A percentile compares a stretch with the other conserved stretches of the same genome.
Evolutionary conservation across 164 flowering plant species (phyloP).

Genomic region (Piper betle): DNA sequence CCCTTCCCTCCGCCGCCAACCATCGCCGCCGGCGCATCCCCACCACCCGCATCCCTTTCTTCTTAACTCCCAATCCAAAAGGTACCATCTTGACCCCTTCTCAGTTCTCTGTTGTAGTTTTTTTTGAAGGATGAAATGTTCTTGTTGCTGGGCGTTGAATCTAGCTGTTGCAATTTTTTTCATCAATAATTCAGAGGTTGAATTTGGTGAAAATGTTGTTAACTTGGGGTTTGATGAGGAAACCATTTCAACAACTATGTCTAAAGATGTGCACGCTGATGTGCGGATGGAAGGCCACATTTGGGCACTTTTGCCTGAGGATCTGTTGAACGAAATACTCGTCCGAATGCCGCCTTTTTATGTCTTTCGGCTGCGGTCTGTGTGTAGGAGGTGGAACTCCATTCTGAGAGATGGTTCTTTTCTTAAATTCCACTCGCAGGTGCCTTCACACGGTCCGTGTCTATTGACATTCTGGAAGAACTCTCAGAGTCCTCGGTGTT

Average conservation of each 20-base stretch:
- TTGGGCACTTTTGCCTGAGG: slow-evolving; percentile 93
- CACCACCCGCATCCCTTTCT: no score
- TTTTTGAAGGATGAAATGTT: no score
- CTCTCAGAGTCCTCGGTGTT: slow-evolving; percentile 57
- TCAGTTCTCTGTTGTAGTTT: no score
- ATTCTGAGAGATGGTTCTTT: slow-evolving; percentile 70
- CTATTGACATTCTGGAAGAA: slow-evolving; percentile 83
- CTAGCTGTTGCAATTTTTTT: no score
- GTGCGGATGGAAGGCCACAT: slow-evolving; percentile 87
- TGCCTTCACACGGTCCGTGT: slow-evolving; percentile 88
- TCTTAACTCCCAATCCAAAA: no score
- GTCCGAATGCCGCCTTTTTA: slow-evolving; percentile 89
- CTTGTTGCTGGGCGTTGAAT: no score
- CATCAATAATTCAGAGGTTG: no score
- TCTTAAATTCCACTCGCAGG: slow-evolving; percentile 68
- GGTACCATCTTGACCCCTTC: no score
- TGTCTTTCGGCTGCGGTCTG: slow-evolving; percentile 77
- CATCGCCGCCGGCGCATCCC: no score
- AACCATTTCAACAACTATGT: slow-evolving; percentile 40
- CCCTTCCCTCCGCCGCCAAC: no score
- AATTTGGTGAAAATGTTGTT: no score
- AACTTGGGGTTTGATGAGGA: slow-evolving; percentile 72
- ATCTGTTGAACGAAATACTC: slow-evolving; percentile 71
- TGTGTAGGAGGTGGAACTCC: slow-evolving; percentile 84
- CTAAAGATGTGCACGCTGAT: slow-evolving; percentile 48